Base-by-base conservation (phyloP, 1,284 basidiomycete species). In the Mycena sp. region DNA sequence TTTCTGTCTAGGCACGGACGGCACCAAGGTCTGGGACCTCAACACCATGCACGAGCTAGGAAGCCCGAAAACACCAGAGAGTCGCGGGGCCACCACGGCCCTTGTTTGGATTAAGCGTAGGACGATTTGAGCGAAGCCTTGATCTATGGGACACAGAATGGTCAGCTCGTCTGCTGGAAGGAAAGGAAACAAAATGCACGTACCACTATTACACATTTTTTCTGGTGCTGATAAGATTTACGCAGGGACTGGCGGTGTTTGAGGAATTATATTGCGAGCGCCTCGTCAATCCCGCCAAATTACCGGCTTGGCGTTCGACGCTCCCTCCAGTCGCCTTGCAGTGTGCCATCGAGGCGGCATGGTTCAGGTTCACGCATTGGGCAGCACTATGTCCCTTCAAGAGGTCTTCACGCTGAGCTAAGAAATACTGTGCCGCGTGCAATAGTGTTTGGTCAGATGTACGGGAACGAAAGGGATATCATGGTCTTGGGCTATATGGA, bases 11-110 rank as follows among this genome's bases (percentile, higher is more conserved):
- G 64, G 64, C 25, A 45, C 53, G 25, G 61, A 63, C 26, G 65
- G 61, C 28, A 63, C 61, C 23, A 63, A 58, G 50, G 28, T 67
- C 30, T 67, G 57, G 61, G 48, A 63, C 50, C 53, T 67, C 17
- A 43, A n/a, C 9, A 48, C 60, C 25, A 35, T 50, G 52, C 51
- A 40, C 43, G 32, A 51, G 46, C 21, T 63, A 19, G 37, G n/a
- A 48, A 58, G 32, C 29, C 57, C 57, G 25, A 44, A 41, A 32
- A 60, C 49, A 4, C 37, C 59, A 16, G 43, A 28, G 7, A 25
- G 57, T 23, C 50, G 61, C 48, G 54, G 58, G 16, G 61, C 61
- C 44, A 63, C 35, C 29, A 66, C 64, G 7, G 38, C 41, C 14
- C 23, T 66, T 4, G 40, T 52, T 28, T 66, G 64, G 64, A 28